These are phyloP conservation scores for Aleurites moluccanus DNA, from an alignment of 441 rosid species.

Conservation along the genomic window DNA sequence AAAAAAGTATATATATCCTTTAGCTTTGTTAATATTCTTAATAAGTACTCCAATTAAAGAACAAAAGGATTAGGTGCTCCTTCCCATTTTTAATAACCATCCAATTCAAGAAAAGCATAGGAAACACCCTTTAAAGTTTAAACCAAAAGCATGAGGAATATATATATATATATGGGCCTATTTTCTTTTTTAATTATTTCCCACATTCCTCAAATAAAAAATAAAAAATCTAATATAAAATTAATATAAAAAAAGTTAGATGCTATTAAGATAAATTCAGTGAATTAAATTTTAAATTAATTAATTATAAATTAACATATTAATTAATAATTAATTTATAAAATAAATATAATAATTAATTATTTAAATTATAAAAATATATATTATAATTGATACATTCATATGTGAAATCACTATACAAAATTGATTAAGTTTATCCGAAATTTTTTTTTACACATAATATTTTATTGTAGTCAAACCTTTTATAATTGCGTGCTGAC, in stretches of 20 bases:
- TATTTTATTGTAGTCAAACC: conserved; percentile 8
- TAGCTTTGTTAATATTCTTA: not conserved
- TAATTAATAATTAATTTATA: too few species aligned
- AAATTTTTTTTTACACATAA: too few species aligned
- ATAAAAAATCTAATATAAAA: not conserved
- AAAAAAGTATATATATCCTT: not conserved
- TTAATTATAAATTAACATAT: too few species aligned
- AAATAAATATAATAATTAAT: too few species aligned
- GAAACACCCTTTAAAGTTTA: not conserved
- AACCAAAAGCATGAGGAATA: not conserved
- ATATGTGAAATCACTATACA: too few species aligned
- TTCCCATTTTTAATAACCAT: not conserved
- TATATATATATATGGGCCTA: too few species aligned
- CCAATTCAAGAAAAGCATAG: not conserved
- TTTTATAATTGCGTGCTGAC: conserved; percentile 24
- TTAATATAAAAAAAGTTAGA: not conserved
- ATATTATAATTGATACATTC: too few species aligned
- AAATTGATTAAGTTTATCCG: too few species aligned
- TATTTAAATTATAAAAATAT: too few species aligned
- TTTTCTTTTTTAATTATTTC: not conserved
- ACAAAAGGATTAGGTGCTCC: conserved; percentile 8
- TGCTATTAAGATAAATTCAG: too few species aligned
- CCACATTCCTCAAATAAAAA: not conserved
- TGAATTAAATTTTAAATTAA: too few species aligned
- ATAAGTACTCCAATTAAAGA: not conserved